Conservation (phyloP, 805 yeast genomes). For the Hemisphaericaspora nanyangensis region DNA sequence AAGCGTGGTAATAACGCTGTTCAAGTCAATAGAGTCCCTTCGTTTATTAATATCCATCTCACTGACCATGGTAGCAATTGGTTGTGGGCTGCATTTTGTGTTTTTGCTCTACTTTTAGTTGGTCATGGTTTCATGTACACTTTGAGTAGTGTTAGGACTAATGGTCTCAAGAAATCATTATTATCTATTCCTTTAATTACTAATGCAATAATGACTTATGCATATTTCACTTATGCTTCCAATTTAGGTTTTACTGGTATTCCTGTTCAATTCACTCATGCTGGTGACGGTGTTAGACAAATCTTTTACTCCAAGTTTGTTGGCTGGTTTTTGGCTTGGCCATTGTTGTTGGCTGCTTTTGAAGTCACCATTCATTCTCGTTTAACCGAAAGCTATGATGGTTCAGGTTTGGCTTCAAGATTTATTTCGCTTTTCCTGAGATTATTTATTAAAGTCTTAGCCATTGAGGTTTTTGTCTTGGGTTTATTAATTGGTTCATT, state of each 20-base stretch:
- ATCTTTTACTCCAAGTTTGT: conserved; percentile 53
- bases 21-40: conserved; percentile 35
- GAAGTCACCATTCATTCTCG: conserved; percentile 27
- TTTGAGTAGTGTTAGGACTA: conserved; percentile 17
- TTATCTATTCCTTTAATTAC: conserved; percentile 42
- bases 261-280: conserved; percentile 47
- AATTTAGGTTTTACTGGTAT: conserved; percentile 53
- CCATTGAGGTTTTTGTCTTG: conserved; percentile 48
- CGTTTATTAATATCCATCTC: conserved; percentile 45
- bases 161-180: conserved; percentile 30
- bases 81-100: conserved; percentile 60
- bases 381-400: conserved; percentile 18
- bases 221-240: conserved; percentile 56
- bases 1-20: conserved; percentile 36
- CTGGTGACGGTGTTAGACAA: conserved; percentile 41
- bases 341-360: conserved; percentile 34
- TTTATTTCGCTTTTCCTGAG: conserved; percentile 31
- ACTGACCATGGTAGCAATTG: conserved; percentile 62
- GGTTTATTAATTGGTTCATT: conserved; percentile 55
- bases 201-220: conserved; percentile 39
- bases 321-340: conserved; percentile 58
- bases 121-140: conserved; percentile 19
- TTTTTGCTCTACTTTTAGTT: conserved; percentile 40
- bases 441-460: conserved; percentile 38
- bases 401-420: conserved; percentile 22